Evolutionary conservation across 768 basidiomycete species (phyloP).

Genomic region (Phallus indusiatus): DNA sequence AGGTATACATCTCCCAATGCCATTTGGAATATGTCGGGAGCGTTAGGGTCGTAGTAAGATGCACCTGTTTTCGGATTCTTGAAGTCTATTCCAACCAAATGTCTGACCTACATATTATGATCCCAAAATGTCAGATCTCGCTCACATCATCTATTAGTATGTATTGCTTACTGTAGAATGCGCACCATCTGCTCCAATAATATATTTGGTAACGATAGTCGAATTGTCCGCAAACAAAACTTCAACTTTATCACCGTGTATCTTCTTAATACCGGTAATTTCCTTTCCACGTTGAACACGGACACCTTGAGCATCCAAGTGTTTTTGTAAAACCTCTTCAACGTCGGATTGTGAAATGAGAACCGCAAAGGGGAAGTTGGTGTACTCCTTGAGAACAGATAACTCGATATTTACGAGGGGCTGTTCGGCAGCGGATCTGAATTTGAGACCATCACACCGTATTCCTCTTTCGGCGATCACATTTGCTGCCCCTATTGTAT

Average conservation of each 20-base stretch:
- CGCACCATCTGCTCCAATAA: constrained; percentile 44
- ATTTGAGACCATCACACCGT: not conserved
- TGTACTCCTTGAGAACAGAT: constrained; percentile 22
- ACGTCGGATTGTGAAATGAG: constrained; percentile 35
- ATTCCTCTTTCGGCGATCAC: constrained; percentile 21
- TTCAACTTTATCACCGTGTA: constrained; percentile 17
- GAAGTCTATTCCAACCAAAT: constrained; percentile 33
- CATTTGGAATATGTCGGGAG: constrained; percentile 24
- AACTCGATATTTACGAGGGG: constrained; percentile 24
- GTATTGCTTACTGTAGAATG: constrained; percentile 33
- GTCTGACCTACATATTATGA: constrained; percentile 31
- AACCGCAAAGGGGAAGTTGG: constrained; percentile 32
- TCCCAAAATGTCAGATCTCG: not conserved
- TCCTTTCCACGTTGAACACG: constrained; percentile 22
- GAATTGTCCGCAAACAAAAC: constrained; percentile 40
- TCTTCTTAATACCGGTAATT: constrained; percentile 26
- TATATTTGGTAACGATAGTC: constrained; percentile 33
- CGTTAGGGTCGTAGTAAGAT: constrained; percentile 13
- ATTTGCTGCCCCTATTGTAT: constrained; percentile 23
- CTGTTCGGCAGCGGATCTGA: constrained; percentile 6
- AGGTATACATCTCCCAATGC: constrained; percentile 31
- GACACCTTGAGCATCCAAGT: constrained; percentile 25
- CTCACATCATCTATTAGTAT: constrained; percentile 11
- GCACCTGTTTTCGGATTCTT: constrained; percentile 30
- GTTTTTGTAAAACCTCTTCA: constrained; percentile 30